These are phyloP conservation scores for Aulographum hederae DNA, from an alignment of 2,329 filamentous ascomycete species.

Conservation along the genomic window DNA sequence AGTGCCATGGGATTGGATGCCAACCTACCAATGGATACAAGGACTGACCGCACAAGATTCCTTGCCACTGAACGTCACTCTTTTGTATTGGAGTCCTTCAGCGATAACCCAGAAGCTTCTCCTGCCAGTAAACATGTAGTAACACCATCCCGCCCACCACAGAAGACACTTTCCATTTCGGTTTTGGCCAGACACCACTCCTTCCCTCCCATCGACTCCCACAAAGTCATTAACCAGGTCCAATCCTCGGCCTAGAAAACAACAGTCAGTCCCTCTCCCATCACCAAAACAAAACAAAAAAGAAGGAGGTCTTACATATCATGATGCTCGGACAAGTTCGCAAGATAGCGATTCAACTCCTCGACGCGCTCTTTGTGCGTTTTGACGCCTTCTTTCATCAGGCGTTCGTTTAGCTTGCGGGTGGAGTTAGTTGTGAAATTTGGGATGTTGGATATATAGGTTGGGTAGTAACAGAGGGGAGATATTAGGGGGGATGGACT, in stretches of 20 bases:
- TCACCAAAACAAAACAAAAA: slow-evolving; percentile 5
- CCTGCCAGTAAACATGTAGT: too few species aligned
- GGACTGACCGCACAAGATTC: too few species aligned
- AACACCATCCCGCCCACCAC: too few species aligned
- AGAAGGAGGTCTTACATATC: slow-evolving; percentile 86
- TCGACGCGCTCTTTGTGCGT: slow-evolving; percentile 95
- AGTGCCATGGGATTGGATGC: too few species aligned
- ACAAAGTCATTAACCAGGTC: slow-evolving; percentile 34
- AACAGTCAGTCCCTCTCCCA: slow-evolving; percentile 7
- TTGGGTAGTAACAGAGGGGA: slow-evolving; percentile 1
- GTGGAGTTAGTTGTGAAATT: slow-evolving; percentile 5
- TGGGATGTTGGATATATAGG: slow-evolving; percentile 1
- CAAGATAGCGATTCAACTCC: slow-evolving; percentile 85
- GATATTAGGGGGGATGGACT: slow-evolving; percentile 14
- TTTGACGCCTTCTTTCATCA: slow-evolving; percentile 75
- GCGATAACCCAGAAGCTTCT: too few species aligned
- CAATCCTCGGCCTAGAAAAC: slow-evolving; percentile 29
- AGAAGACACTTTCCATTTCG: too few species aligned
- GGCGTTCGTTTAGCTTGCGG: slow-evolving; percentile 70
- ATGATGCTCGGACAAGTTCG: slow-evolving; percentile 85
- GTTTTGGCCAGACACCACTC: too few species aligned
- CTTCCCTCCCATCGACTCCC: too few species aligned
- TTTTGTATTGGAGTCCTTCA: too few species aligned
- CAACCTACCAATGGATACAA: too few species aligned
- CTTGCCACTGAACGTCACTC: too few species aligned